phyloP scores from a whole-genome alignment of 1,284 basidiomycete species.

The Ganoderma boninense region DNA sequence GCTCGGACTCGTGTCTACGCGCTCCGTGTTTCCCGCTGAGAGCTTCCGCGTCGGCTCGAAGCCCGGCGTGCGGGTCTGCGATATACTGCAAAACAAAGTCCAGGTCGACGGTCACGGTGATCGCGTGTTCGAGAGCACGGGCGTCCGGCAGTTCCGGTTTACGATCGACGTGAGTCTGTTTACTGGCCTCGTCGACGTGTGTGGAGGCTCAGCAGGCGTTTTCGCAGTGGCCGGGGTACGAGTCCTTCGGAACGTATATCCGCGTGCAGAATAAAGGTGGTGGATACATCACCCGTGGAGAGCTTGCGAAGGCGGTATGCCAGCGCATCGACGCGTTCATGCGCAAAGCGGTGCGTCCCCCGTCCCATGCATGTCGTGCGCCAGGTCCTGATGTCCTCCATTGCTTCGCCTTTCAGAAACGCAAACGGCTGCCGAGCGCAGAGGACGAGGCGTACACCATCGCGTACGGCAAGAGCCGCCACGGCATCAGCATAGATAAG shows the following conservation, averaged over 20 bases:
- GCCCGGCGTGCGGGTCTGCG: conserved; percentile 30
- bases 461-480: conserved; percentile 12
- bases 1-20: conserved; percentile 10
- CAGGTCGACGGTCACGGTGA: conserved; percentile 24
- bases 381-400: background rate
- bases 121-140: conserved; percentile 25
- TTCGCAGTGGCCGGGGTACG: conserved; percentile 36
- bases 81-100: conserved; percentile 21
- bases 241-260: conserved; percentile 28
- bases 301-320: conserved; percentile 28
- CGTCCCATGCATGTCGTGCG: too few relatives aligned
- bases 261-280: conserved; percentile 19
- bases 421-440: conserved; percentile 3
- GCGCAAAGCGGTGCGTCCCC: conserved; percentile 7
- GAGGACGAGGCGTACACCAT: conserved; percentile 20
- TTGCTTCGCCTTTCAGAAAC: conserved; percentile 15
- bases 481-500: conserved; percentile 23
- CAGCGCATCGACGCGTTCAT: conserved; percentile 20
- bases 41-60: conserved; percentile 23
- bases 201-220: background rate
- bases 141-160: conserved; percentile 31
- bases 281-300: conserved; percentile 26
- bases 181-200: background rate
- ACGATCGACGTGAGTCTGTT: conserved; percentile 29
- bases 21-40: conserved; percentile 9